These are phyloP conservation scores for Wallacemonas rigidus DNA, from an alignment of 208 protist species.

Conservation along the genomic window DNA sequence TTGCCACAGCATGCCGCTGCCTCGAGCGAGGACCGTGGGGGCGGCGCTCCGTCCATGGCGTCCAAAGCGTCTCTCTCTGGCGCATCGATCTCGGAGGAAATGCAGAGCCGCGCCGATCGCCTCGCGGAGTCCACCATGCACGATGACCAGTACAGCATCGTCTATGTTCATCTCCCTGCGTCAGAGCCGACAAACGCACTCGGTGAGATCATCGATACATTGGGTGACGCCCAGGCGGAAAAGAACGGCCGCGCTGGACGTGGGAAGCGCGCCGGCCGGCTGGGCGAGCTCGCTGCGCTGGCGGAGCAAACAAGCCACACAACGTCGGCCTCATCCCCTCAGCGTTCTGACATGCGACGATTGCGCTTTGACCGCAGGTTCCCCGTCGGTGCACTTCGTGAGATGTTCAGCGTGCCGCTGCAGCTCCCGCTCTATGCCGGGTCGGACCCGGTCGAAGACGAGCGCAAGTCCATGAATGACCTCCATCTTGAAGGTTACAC, in stretches of 20 bases:
- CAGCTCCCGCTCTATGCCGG: slow-evolving; percentile 36
- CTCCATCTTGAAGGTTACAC: slow-evolving; percentile 16
- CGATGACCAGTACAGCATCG: slow-evolving; percentile 15
- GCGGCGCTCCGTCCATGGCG: background rate
- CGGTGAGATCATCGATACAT: background rate
- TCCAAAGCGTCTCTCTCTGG: background rate
- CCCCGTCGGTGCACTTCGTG: slow-evolving; percentile 63
- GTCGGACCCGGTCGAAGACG: slow-evolving; percentile 23
- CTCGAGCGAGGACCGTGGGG: background rate
- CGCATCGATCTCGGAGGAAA: background rate
- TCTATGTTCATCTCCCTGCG: slow-evolving; percentile 14
- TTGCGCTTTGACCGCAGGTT: slow-evolving; percentile 51
- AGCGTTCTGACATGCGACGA: slow-evolving; percentile 24
- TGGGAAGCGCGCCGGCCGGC: background rate
- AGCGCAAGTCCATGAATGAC: slow-evolving; percentile 20
- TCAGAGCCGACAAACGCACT: background rate
- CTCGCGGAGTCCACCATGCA: slow-evolving; percentile 3
- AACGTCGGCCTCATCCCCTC: background rate
- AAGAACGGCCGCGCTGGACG: background rate
- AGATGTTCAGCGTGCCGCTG: slow-evolving; percentile 40
- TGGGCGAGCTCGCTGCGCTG: background rate
- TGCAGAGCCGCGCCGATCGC: background rate
- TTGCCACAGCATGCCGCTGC: background rate
- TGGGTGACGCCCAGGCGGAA: background rate
- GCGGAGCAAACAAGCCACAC: background rate